These are phyloP conservation scores for Coprinellus aureogranulatus DNA, from an alignment of 768 basidiomycete species.

Conservation along the genomic window DNA sequence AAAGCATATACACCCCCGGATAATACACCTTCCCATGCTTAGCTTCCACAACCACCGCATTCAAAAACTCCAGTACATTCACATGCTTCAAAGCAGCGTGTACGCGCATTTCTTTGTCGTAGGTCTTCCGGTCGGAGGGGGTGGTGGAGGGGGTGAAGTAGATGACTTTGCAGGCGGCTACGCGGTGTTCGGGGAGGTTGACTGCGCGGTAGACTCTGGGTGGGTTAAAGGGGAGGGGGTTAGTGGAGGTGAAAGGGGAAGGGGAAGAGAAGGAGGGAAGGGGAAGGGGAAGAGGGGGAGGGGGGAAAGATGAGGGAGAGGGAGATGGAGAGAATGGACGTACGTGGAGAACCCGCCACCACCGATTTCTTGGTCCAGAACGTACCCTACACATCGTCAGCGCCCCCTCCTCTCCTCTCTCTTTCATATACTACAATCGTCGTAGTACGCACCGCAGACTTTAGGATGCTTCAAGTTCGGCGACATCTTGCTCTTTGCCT, in stretches of 20 bases:
- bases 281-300: no score
- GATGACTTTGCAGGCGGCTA: slow-evolving; percentile 89
- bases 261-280: not conserved
- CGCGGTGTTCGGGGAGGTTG: slow-evolving; percentile 57
- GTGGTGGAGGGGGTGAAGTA: slow-evolving; percentile 60
- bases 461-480: not conserved
- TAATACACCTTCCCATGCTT: slow-evolving; percentile 56
- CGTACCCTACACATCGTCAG: slow-evolving; percentile 5
- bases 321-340: not conserved
- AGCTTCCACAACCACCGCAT: slow-evolving; percentile 70
- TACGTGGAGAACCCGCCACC: slow-evolving; percentile 18
- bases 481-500: no score
- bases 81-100: slow-evolving; percentile 76
- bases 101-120: slow-evolving; percentile 91
- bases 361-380: slow-evolving; percentile 12
- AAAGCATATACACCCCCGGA: slow-evolving; percentile 86
- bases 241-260: no score
- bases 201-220: slow-evolving; percentile 81
- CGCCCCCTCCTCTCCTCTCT: not conserved
- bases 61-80: slow-evolving; percentile 82
- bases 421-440: not conserved
- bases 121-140: slow-evolving; percentile 67
- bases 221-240: not conserved
- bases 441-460: not conserved
- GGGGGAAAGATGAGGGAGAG: not conserved